phyloP scores from a whole-genome alignment of 495 filamentous ascomycete genomes.

The Aspergillus sclerotioniger region DNA sequence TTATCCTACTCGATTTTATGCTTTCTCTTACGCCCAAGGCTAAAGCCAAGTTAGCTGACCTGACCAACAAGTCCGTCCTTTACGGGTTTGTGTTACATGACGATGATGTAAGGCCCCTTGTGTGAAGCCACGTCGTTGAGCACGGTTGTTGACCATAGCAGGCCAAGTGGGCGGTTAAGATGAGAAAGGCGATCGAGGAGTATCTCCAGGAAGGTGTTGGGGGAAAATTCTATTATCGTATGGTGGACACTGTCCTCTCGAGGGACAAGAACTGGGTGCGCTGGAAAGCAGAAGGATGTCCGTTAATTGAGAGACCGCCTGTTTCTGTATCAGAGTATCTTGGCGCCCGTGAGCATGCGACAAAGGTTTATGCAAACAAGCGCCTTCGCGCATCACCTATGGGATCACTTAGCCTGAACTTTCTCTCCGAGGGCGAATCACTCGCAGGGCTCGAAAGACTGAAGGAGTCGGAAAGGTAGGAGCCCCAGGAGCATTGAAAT shows the following conservation, averaged over 20 bases:
- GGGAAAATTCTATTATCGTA: conserved; percentile 89
- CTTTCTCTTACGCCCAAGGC: conserved; percentile 80
- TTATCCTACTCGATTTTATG: conserved; percentile 92
- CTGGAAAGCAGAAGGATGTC: conserved; percentile 95
- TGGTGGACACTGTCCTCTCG: conserved; percentile 92
- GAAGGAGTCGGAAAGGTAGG: conserved; percentile 55
- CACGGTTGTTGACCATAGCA: conserved; percentile 28
- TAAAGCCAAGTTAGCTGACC: conserved; percentile 69
- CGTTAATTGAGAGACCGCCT: conserved; percentile 72
- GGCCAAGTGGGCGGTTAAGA: conserved; percentile 75
- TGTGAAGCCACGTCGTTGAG: conserved; percentile 13
- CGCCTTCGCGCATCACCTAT: conserved; percentile 63
- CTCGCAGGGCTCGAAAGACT: conserved; percentile 56
- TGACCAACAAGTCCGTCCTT: conserved; percentile 82
- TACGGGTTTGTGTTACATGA: conserved; percentile 74
- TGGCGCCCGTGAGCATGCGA: conserved; percentile 61
- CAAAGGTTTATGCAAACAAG: conserved; percentile 63
- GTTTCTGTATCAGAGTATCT: conserved; percentile 63
- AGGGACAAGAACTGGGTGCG: conserved; percentile 97
- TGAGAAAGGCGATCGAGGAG: conserved; percentile 67
- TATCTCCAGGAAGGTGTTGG: conserved; percentile 69
- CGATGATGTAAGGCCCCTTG: conserved; percentile 64
- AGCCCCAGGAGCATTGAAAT: neutral
- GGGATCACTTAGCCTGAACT: conserved; percentile 70
- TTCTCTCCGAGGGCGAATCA: conserved; percentile 64